Base-by-base conservation (phyloP, 148 eudicot species). In the Fagopyrum esculentum region DNA sequence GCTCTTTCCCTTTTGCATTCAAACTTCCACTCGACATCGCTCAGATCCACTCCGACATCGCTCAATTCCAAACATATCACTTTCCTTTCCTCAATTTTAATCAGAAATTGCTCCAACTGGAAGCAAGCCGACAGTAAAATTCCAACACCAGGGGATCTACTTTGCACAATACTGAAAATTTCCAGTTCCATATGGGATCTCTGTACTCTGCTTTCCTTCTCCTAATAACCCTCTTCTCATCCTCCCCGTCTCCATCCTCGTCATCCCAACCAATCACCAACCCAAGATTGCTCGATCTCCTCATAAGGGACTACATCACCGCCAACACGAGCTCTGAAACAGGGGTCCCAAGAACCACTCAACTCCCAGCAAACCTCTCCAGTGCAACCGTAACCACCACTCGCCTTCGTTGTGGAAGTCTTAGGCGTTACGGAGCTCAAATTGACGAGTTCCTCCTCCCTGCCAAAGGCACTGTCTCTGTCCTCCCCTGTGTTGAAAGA, bases 341-440 rank as follows among this genome's bases (percentile, higher is more conserved):
- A 26, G 99, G 99, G 0, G 77, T 57, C 49, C 57, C 84, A 3
- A 86, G 82, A 76, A 73, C 69, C 10, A 85, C 87, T 44, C 74
- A 80, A 29, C 74, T 92, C 45, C 97, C 99, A 0, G 44, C 82
- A 16, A 92, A 95, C 61, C 91, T 92, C 56, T 86, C 97, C 1
- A 92, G 92, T 48, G 84, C 87, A 16, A 77, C 76, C 35, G 92
- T 86, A 7, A 71, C 82, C 35, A 76, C 88, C 2, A 83, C 81
- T 6, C 81, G 86, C 64, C 85, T 85, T 66, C 85, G 99, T 0
- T 92, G 99, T 59, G 99, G 99, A 16, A 92, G 99, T 46, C 84
- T 95, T 9, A 73, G 78, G 7, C 84, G 96, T 72, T 89, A 95
- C 6, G 99, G 99, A 17, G 92, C 91, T 22, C 81, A 75, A 40